These are phyloP conservation scores for Quercus phellos DNA, from an alignment of 331 rosid species.

Conservation along the genomic window DNA sequence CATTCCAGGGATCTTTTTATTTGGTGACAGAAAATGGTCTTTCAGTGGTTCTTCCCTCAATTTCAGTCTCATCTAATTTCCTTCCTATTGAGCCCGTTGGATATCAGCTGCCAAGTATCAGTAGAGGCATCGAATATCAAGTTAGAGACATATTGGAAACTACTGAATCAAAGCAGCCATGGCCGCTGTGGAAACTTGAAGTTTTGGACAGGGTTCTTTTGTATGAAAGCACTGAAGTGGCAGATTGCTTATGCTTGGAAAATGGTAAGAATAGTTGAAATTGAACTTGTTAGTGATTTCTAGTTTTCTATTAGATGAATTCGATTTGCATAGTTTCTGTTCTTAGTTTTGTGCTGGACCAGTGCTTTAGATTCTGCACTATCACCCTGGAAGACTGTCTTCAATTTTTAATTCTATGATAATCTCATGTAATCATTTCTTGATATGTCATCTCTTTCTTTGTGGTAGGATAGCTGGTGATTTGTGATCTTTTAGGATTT, in stretches of 20 bases:
- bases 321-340: not conserved
- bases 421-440: not conserved
- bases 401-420: not conserved
- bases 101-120: constrained; percentile 40
- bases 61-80: constrained; percentile 53
- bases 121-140: constrained; percentile 34
- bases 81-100: constrained; percentile 61
- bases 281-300: not conserved
- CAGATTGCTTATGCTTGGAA: constrained; percentile 71
- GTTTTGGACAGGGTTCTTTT: constrained; percentile 82
- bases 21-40: constrained; percentile 77
- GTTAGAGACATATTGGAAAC: constrained; percentile 41
- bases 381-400: not conserved
- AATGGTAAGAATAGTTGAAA: constrained; percentile 62
- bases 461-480: not conserved
- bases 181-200: constrained; percentile 71
- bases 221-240: constrained; percentile 71
- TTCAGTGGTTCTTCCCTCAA: constrained; percentile 73
- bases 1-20: constrained; percentile 73
- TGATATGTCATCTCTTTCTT: not conserved
- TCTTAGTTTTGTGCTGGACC: not conserved
- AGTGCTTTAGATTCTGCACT: not conserved
- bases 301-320: not conserved
- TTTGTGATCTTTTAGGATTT: not conserved
- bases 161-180: constrained; percentile 36